Conservation (phyloP, 2,329 filamentous ascomycete species). For the Fusarium falciforme region DNA sequence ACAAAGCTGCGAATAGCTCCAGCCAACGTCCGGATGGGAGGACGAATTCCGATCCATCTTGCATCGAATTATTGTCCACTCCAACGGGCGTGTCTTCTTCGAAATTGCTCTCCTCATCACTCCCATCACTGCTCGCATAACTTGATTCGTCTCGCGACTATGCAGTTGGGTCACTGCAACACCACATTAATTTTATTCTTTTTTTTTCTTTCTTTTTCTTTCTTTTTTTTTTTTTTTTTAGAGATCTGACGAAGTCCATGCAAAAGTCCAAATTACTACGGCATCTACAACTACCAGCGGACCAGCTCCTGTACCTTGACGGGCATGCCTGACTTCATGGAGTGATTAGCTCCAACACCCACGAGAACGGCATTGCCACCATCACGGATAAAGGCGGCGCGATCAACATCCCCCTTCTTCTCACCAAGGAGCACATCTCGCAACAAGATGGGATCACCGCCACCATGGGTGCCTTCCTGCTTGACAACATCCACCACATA, state of each 20-base stretch:
- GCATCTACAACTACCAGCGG: constrained; percentile 14
- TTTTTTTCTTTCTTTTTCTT: no score
- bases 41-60: no score
- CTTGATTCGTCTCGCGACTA: no score
- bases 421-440: constrained; percentile 66
- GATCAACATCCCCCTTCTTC: constrained; percentile 60
- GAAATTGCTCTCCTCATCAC: no score
- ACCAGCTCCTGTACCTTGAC: constrained; percentile 39
- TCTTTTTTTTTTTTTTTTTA: no score
- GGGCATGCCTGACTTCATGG: constrained; percentile 52
- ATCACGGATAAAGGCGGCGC: constrained; percentile 68
- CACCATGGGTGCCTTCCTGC: constrained; percentile 67
- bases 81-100: no score
- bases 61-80: no score
- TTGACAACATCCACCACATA: constrained; percentile 64
- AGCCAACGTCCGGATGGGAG: no score
- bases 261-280: background rate
- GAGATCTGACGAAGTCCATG: background rate
- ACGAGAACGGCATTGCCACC: constrained; percentile 69
- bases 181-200: no score
- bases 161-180: no score
- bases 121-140: no score
- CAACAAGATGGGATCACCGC: constrained; percentile 65
- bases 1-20: no score
- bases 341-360: constrained; percentile 68